phyloP scores from a whole-genome alignment of 331 rosid genomes.

The Rosa hybrid region DNA sequence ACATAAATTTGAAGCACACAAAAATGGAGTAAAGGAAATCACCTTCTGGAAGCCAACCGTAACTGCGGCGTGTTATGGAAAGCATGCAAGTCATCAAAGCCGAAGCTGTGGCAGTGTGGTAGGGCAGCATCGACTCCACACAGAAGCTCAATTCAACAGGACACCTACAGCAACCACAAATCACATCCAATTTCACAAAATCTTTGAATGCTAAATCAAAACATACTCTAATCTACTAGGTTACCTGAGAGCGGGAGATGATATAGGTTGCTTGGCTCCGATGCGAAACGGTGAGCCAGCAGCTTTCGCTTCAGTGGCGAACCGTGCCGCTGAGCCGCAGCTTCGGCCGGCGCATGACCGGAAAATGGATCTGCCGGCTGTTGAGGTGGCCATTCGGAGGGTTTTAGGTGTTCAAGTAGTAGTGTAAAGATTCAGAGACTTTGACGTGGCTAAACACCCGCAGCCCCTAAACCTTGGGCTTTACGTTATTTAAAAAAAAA shows the following conservation, averaged over 20 bases:
- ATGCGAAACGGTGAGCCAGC: slow-evolving; percentile 56
- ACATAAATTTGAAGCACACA: background rate
- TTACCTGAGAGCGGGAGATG: background rate
- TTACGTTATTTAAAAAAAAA: too few species aligned
- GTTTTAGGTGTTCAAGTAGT: background rate
- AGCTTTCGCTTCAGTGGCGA: slow-evolving; percentile 54
- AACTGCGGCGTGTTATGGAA: slow-evolving; percentile 49
- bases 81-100: slow-evolving; percentile 87
- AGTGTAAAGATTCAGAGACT: too few species aligned
- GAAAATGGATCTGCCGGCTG: slow-evolving; percentile 58
- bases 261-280: slow-evolving; percentile 36
- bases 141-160: slow-evolving; percentile 70
- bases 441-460: background rate
- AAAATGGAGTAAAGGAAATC: background rate
- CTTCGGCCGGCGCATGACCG: slow-evolving; percentile 52
- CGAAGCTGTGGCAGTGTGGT: slow-evolving; percentile 80
- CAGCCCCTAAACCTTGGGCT: background rate
- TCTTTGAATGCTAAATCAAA: background rate
- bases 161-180: slow-evolving; percentile 38
- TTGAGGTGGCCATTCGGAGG: slow-evolving; percentile 57
- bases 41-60: slow-evolving; percentile 86
- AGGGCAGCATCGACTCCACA: slow-evolving; percentile 82
- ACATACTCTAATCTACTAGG: background rate
- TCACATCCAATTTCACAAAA: background rate
- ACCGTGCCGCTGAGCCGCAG: slow-evolving; percentile 42